These are phyloP conservation scores for Penicillium psychrofluorescens DNA, from an alignment of 495 filamentous ascomycete species.

Conservation along the genomic window DNA sequence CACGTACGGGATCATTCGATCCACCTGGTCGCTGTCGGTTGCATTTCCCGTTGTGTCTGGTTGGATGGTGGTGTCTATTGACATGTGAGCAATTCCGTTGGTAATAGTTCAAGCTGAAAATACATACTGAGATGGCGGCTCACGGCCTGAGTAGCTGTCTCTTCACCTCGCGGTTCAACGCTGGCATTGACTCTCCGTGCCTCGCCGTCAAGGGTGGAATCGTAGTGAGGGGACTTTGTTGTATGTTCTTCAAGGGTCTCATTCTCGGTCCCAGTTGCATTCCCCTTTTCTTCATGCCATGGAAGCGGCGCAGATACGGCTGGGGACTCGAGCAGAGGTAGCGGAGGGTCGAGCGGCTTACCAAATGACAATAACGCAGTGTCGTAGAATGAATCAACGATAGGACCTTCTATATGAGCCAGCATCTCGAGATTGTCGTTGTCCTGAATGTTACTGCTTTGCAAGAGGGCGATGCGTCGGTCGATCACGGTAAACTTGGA, in stretches of 20 bases:
- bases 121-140: slow-evolving; percentile 53
- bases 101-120: background rate
- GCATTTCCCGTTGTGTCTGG: slow-evolving; percentile 42
- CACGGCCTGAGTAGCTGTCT: slow-evolving; percentile 48
- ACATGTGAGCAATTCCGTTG: slow-evolving; percentile 1
- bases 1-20: slow-evolving; percentile 59
- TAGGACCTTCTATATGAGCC: slow-evolving; percentile 66
- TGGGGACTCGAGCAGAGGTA: slow-evolving; percentile 49
- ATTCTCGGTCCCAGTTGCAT: background rate
- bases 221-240: slow-evolving; percentile 54
- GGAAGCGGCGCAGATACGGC: slow-evolving; percentile 31
- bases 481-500: slow-evolving; percentile 73
- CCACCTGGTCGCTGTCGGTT: slow-evolving; percentile 40
- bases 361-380: slow-evolving; percentile 65
- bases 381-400: slow-evolving; percentile 70
- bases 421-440: slow-evolving; percentile 79
- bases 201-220: slow-evolving; percentile 49
- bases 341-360: slow-evolving; percentile 51
- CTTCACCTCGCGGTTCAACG: slow-evolving; percentile 38
- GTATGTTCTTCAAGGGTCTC: slow-evolving; percentile 46
- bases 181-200: slow-evolving; percentile 50
- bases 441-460: slow-evolving; percentile 74
- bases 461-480: slow-evolving; percentile 55
- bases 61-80: slow-evolving; percentile 48
- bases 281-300: slow-evolving; percentile 4